A percentile compares a stretch with the other conserved stretches of the same genome.
These are phyloP conservation scores for Penstemon davidsonii DNA, from an alignment of 257 asterid species.

Conservation along the genomic window DNA sequence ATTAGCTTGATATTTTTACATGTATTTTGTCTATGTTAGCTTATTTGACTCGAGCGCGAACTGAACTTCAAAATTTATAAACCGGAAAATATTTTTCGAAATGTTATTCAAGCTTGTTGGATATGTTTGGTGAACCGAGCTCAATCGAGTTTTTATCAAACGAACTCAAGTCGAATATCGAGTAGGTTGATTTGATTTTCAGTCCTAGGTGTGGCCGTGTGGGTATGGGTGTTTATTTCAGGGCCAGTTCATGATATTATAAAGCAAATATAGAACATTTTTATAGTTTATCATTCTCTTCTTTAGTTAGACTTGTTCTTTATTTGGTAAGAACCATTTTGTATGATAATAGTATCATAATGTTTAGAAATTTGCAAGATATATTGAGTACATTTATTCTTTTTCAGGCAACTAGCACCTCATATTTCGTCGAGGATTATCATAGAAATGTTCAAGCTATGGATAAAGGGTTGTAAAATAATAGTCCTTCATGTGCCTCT, in stretches of 20 bases:
- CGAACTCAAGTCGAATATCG: too few relatives aligned
- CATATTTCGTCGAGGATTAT: constrained; percentile 72
- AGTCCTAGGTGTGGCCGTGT: too few relatives aligned
- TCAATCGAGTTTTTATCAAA: too few relatives aligned
- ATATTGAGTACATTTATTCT: neutral
- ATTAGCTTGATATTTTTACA: too few relatives aligned
- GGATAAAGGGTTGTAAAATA: constrained; percentile 68
- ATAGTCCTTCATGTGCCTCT: constrained; percentile 92
- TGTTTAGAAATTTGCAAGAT: neutral
- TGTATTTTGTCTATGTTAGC: too few relatives aligned
- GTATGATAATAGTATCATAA: neutral
- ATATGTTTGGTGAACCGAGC: too few relatives aligned
- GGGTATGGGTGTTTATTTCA: too few relatives aligned
- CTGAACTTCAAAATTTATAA: too few relatives aligned
- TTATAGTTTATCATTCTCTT: neutral
- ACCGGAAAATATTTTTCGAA: too few relatives aligned
- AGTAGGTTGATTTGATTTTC: too few relatives aligned
- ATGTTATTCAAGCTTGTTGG: too few relatives aligned
- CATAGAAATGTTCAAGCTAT: constrained; percentile 67
- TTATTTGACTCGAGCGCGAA: too few relatives aligned
- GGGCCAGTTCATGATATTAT: neutral
- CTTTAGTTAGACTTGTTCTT: neutral
- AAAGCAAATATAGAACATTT: neutral
- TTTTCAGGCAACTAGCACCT: constrained; percentile 74
- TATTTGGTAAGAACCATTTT: neutral